These are phyloP conservation scores for Selenicereus undatus DNA, from an alignment of 148 eudicot genomes.

Conservation along the genomic window DNA sequence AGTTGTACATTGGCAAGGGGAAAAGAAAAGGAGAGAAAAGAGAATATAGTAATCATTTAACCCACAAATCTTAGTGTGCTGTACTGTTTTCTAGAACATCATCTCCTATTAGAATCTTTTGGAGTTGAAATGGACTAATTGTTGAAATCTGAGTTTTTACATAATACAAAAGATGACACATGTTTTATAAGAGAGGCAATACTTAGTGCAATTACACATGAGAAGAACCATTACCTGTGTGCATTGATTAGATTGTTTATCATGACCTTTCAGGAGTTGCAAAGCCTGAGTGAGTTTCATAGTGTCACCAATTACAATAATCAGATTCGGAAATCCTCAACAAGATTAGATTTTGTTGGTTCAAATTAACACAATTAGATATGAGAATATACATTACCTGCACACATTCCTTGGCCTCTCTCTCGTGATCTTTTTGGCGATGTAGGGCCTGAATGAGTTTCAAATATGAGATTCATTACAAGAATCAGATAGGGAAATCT, in stretches of 20 bases:
- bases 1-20: background rate
- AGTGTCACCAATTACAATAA: background rate
- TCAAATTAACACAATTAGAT: background rate
- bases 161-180: background rate
- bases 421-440: background rate
- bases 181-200: background rate
- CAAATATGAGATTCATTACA: background rate
- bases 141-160: background rate
- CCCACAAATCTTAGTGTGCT: background rate
- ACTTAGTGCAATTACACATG: background rate
- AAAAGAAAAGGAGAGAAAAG: too few species aligned
- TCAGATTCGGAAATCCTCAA: conserved; percentile 1
- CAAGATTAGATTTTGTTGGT: background rate
- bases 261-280: background rate
- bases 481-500: background rate
- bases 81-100: background rate
- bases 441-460: conserved; percentile 10
- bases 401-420: conserved; percentile 9
- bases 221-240: conserved; percentile 18
- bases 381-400: conserved; percentile 19
- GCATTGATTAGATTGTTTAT: background rate
- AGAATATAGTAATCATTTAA: background rate
- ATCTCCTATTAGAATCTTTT: background rate
- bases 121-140: background rate
- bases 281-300: conserved; percentile 11